These are phyloP conservation scores for Kazachstania kunashirensis DNA, from an alignment of 805 yeast species.

Conservation along the genomic window DNA sequence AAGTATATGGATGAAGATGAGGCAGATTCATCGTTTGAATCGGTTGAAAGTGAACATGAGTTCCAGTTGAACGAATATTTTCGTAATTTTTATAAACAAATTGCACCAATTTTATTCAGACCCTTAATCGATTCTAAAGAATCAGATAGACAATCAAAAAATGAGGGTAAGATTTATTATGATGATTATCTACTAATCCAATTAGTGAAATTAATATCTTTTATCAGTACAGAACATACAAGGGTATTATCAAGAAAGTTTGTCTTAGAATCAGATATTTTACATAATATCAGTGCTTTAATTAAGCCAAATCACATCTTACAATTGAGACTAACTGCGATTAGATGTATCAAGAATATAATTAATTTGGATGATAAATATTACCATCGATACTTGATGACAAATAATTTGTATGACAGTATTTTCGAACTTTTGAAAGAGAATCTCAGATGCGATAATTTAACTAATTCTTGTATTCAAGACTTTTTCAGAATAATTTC, in stretches of 20 bases:
- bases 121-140: constrained; percentile 34
- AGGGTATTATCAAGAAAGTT: constrained; percentile 48
- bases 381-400: constrained; percentile 48
- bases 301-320: constrained; percentile 32
- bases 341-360: constrained; percentile 58
- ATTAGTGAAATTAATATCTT: constrained; percentile 61
- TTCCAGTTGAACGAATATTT: constrained; percentile 30
- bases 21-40: background rate
- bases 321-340: constrained; percentile 54
- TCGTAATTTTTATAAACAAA: constrained; percentile 49
- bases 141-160: background rate
- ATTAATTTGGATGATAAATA: constrained; percentile 53
- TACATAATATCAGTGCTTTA: constrained; percentile 46
- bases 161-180: constrained; percentile 3
- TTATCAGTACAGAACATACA: constrained; percentile 60
- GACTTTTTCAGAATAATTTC: constrained; percentile 49
- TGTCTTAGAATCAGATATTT: constrained; percentile 47
- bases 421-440: constrained; percentile 42
- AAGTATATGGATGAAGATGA: constrained; percentile 11
- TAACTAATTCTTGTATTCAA: constrained; percentile 66
- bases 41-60: constrained; percentile 9
- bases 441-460: constrained; percentile 43
- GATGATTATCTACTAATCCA: constrained; percentile 42
- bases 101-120: constrained; percentile 48
- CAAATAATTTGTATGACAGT: constrained; percentile 41